These are phyloP conservation scores for Hypoxylon intermedium DNA, from an alignment of 495 filamentous ascomycete genomes.

Conservation along the genomic window DNA sequence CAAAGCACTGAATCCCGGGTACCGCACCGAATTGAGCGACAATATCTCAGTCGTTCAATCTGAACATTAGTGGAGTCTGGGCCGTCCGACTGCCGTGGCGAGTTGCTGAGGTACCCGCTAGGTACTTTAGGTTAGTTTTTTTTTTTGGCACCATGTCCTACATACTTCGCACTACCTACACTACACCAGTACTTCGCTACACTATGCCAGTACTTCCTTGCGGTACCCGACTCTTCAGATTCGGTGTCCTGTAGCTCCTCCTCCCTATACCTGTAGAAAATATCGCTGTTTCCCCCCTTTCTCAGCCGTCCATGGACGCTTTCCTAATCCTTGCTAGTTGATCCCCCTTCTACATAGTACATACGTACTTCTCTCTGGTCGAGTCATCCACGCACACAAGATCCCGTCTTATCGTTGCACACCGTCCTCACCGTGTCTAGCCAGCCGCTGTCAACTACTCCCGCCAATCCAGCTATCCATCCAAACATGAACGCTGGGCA, in stretches of 20 bases:
- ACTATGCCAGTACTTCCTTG: slow-evolving; percentile 13
- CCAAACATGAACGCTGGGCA: slow-evolving; percentile 31
- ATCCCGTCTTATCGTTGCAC: slow-evolving; percentile 36
- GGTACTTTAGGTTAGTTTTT: background rate
- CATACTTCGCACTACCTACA: too few species aligned
- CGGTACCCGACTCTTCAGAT: slow-evolving; percentile 4
- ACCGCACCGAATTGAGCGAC: slow-evolving; percentile 14
- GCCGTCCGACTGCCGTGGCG: slow-evolving; percentile 21
- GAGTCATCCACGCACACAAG: slow-evolving; percentile 34
- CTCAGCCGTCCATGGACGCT: slow-evolving; percentile 15
- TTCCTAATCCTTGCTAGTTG: slow-evolving; percentile 39
- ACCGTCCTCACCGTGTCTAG: slow-evolving; percentile 26
- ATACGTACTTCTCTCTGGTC: slow-evolving; percentile 21
- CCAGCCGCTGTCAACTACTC: slow-evolving; percentile 29
- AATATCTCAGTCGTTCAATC: slow-evolving; percentile 3
- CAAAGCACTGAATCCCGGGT: slow-evolving; percentile 4
- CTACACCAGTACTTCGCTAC: too few species aligned
- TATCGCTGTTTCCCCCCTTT: background rate
- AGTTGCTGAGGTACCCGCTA: slow-evolving; percentile 7
- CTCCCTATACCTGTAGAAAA: slow-evolving; percentile 25
- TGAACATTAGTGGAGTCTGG: slow-evolving; percentile 21
- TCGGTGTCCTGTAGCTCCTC: slow-evolving; percentile 26
- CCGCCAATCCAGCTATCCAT: slow-evolving; percentile 9
- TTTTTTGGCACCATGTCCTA: too few species aligned
- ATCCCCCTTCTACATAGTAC: slow-evolving; percentile 21